These are phyloP conservation scores for Tolypocladium ovalisporum DNA, from an alignment of 2,329 filamentous ascomycete genomes.

Conservation along the genomic window DNA sequence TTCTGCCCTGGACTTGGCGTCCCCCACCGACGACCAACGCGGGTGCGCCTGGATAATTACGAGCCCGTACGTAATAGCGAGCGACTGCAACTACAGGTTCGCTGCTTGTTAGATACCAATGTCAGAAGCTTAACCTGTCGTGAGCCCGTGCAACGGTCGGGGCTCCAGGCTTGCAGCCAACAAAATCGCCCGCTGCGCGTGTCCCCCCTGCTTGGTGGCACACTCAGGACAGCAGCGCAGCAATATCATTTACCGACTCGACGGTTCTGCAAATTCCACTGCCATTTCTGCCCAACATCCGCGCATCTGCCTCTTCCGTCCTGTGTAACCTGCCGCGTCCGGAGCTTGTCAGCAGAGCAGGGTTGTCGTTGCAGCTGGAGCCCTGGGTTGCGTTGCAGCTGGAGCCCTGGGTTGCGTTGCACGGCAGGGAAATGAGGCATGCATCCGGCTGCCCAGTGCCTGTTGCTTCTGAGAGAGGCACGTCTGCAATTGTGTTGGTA, in stretches of 20 bases:
- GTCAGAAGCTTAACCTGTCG: too few species aligned
- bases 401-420: not conserved
- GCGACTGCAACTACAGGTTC: too few species aligned
- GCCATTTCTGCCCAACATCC: not conserved
- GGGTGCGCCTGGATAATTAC: too few species aligned
- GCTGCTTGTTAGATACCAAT: too few species aligned
- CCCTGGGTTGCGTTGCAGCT: not conserved
- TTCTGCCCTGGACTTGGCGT: not conserved
- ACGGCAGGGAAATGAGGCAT: slow-evolving; percentile 1
- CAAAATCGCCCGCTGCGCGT: not conserved
- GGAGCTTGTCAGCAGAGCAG: not conserved
- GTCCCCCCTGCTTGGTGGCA: not conserved
- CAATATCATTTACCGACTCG: not conserved
- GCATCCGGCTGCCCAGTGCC: not conserved
- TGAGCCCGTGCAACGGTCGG: too few species aligned
- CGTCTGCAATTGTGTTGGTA: not conserved
- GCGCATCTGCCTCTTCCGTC: not conserved
- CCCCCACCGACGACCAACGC: not conserved
- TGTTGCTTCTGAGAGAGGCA: not conserved
- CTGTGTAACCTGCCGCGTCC: not conserved
- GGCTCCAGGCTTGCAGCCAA: not conserved
- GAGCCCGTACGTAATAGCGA: too few species aligned
- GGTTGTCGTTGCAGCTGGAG: not conserved
- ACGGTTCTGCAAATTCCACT: not conserved
- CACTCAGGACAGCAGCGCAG: not conserved